Conservation (phyloP, 768 basidiomycete species). For the Naganishia friedmannii region DNA sequence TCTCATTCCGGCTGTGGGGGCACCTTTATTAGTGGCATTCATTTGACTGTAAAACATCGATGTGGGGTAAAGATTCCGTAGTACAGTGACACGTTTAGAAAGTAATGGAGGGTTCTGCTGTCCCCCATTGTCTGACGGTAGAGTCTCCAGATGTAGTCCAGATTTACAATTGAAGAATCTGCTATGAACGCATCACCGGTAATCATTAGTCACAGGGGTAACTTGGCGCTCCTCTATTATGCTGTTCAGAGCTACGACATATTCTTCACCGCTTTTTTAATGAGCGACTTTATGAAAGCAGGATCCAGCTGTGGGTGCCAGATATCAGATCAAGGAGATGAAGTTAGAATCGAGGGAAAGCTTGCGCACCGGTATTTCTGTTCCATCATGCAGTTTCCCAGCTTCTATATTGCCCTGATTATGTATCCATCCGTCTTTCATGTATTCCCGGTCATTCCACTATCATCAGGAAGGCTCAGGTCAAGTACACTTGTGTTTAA, state of each 20-base stretch:
- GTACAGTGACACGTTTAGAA: too few relatives aligned
- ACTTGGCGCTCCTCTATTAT: background rate
- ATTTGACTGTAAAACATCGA: too few relatives aligned
- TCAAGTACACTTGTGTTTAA: background rate
- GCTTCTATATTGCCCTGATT: constrained; percentile 27
- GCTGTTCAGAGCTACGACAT: background rate
- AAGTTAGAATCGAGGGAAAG: background rate
- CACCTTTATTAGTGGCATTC: too few relatives aligned
- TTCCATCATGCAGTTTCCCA: constrained; percentile 34
- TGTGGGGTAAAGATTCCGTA: too few relatives aligned
- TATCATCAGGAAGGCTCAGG: background rate
- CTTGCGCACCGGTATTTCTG: constrained; percentile 28
- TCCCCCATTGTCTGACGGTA: too few relatives aligned
- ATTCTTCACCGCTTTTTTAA: constrained; percentile 12
- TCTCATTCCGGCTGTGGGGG: too few relatives aligned
- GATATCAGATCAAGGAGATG: background rate
- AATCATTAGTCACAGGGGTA: too few relatives aligned
- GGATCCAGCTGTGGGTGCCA: constrained; percentile 12
- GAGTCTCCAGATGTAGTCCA: too few relatives aligned
- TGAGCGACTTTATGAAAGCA: constrained; percentile 17
- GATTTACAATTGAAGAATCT: too few relatives aligned
- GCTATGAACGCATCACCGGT: too few relatives aligned
- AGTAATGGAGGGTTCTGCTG: too few relatives aligned
- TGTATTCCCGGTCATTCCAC: constrained; percentile 37
- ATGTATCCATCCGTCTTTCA: constrained; percentile 33